A percentile compares a stretch with the other conserved stretches of the same genome.
Evolutionary conservation across 1,284 basidiomycete genomes (phyloP).

Genomic region (Tausonia pullulans): DNA sequence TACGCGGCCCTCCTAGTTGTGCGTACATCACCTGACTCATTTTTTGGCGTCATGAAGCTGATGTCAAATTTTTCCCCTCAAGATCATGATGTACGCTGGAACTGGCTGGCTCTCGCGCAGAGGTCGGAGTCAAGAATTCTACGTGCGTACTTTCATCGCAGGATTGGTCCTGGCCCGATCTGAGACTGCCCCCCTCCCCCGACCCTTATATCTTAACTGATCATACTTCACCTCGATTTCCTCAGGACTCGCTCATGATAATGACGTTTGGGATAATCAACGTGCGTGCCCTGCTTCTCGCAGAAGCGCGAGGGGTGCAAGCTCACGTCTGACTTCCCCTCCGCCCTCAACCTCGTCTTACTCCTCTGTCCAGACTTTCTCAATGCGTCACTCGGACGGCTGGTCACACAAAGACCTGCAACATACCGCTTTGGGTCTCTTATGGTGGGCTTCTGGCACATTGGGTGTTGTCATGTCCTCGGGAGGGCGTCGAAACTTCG

Average conservation of each 20-base stretch:
- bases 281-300: not conserved
- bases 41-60: not conserved
- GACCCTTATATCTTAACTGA: not conserved
- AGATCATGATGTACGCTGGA: conserved; percentile 15
- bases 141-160: not conserved
- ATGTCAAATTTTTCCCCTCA: not conserved
- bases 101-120: conserved; percentile 3
- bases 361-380: conserved; percentile 9
- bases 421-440: conserved; percentile 9
- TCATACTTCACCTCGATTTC: not conserved
- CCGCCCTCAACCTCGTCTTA: not conserved
- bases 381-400: conserved; percentile 13
- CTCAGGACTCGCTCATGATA: conserved; percentile 17
- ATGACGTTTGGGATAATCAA: conserved; percentile 13
- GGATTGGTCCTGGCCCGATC: not conserved
- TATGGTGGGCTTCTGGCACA: conserved; percentile 14
- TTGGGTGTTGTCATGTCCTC: conserved; percentile 14
- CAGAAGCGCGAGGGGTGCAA: no score
- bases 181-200: no score
- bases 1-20: conserved; percentile 8
- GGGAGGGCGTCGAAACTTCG: conserved; percentile 8
- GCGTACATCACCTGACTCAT: not conserved
- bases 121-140: conserved; percentile 13
- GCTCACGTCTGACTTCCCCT: not conserved
- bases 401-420: conserved; percentile 17